Evolutionary conservation across 805 yeast species (phyloP).

Genomic region (Wickerhamomyces hampshirensis): DNA sequence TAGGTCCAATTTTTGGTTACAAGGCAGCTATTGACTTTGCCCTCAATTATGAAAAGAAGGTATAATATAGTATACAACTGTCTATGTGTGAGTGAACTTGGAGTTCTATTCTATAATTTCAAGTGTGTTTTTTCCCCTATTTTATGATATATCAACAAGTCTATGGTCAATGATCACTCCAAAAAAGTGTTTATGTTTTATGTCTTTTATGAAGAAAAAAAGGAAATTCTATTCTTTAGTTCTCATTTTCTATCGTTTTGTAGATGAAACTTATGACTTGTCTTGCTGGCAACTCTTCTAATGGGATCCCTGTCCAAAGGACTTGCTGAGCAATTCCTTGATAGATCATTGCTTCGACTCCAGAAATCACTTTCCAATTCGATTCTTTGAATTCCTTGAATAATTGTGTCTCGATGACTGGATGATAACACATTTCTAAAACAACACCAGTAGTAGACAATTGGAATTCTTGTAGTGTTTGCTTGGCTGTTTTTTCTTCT

Average conservation of each 20-base stretch:
- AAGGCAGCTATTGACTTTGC: slow-evolving; percentile 26
- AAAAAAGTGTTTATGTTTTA: not conserved
- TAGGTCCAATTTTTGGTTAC: slow-evolving; percentile 27
- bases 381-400: slow-evolving; percentile 12
- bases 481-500: slow-evolving; percentile 19
- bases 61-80: too few species aligned
- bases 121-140: not conserved
- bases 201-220: not conserved
- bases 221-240: not conserved
- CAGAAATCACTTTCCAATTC: slow-evolving; percentile 22
- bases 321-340: slow-evolving; percentile 24
- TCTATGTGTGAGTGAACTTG: not conserved
- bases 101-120: not conserved
- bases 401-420: slow-evolving; percentile 18
- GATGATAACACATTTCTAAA: slow-evolving; percentile 25
- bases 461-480: slow-evolving; percentile 20
- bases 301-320: slow-evolving; percentile 21
- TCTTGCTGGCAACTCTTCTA: slow-evolving; percentile 17
- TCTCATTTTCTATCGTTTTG: slow-evolving; percentile 7
- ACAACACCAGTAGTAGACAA: slow-evolving; percentile 21
- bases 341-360: slow-evolving; percentile 25
- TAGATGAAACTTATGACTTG: slow-evolving; percentile 11
- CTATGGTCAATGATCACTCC: not conserved
- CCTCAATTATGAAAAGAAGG: slow-evolving; percentile 15
- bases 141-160: not conserved